Base-by-base conservation (phyloP, 2,329 filamentous ascomycete genomes). In the Beauveria caledonica region DNA sequence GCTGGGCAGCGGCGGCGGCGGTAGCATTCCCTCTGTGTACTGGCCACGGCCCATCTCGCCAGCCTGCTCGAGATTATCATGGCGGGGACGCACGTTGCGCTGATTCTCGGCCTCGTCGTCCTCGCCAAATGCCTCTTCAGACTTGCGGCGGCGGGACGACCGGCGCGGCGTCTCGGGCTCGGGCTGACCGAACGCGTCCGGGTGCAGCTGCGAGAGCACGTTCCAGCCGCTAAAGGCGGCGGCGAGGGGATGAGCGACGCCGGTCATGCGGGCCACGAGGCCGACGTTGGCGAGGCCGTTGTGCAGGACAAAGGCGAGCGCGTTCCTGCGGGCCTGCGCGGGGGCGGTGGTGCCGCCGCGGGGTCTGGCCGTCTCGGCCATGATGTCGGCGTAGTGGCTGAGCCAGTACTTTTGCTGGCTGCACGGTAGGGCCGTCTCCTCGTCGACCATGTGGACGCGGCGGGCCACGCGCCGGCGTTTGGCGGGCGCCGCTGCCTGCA, bases 321-420 rank as follows among this genome's bases (percentile, higher is more conserved):
- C 74, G 46, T 72, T 73, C 59, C 70, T 73, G 61, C 69, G 77
- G n/a, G 78, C 74, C 63, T 77, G 74, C 3, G 69, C 65, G 11
- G 61, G 51, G 0, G 72, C 72, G 39, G 68, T 66, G 8, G 60
- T 61, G 36, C 65, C 63, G 15, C 27, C n/a, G 39, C 48, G 67
- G 58, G 60, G 62, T 57, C 71, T 72, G 59, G 63, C 68, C 44
- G 63, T 64, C 19, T 65, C 69, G 29, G 71, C 66, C 83, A 90
- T 92, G 64, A 86, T 87, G 11, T 70, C 63, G 8, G 76, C 62
- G 60, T 83, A 83, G 45, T 78, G 66, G 1, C 64, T 60, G 56
- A 71, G 67, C 80, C 79, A 82, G 5, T 63, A 59, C 59, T 71
- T 73, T 52, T 79, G 68, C 56, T 74, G 70, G 13, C 64, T 66